phyloP scores from a whole-genome alignment of 768 basidiomycete genomes.

The Pleurotus giganteus region DNA sequence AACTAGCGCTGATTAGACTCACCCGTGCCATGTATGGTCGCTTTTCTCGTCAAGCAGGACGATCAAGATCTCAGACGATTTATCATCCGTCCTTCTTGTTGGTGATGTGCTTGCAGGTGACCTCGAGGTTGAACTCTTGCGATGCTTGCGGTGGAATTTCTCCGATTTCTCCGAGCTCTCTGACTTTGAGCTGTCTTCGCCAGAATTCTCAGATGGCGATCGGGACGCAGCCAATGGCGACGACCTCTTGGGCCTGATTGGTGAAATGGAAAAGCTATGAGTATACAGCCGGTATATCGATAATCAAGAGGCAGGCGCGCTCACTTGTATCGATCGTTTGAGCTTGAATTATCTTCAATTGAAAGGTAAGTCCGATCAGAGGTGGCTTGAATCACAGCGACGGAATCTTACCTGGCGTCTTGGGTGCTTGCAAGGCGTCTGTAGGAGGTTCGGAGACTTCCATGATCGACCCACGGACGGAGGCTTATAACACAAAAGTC shows the following conservation, averaged over 20 bases:
- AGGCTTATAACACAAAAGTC: constrained; percentile 2
- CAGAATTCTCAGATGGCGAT: constrained; percentile 5
- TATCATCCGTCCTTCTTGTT: not conserved
- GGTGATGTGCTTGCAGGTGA: constrained; percentile 4
- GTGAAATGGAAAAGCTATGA: not conserved
- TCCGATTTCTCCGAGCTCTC: constrained; percentile 9
- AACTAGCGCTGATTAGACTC: not conserved
- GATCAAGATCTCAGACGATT: constrained; percentile 10
- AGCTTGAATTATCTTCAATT: constrained; percentile 4
- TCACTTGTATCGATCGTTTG: constrained; percentile 9
- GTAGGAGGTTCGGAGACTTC: constrained; percentile 5
- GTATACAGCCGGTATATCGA: constrained; percentile 3
- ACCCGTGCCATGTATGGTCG: constrained; percentile 11
- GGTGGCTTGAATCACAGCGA: not conserved
- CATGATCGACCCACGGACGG: constrained; percentile 5
- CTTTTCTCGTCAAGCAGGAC: constrained; percentile 8
- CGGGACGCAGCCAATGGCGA: constrained; percentile 6
- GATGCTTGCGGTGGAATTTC: not conserved
- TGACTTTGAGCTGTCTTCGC: constrained; percentile 6
- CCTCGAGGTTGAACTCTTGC: not conserved
- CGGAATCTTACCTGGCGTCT: constrained; percentile 2
- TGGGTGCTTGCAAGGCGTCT: not conserved
- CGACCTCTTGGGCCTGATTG: constrained; percentile 2
- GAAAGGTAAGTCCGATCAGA: not conserved
- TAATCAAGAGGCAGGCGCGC: not conserved